Evolutionary conservation across 2,329 filamentous ascomycete species (phyloP).

Genomic region (Elsinoe australis): DNA sequence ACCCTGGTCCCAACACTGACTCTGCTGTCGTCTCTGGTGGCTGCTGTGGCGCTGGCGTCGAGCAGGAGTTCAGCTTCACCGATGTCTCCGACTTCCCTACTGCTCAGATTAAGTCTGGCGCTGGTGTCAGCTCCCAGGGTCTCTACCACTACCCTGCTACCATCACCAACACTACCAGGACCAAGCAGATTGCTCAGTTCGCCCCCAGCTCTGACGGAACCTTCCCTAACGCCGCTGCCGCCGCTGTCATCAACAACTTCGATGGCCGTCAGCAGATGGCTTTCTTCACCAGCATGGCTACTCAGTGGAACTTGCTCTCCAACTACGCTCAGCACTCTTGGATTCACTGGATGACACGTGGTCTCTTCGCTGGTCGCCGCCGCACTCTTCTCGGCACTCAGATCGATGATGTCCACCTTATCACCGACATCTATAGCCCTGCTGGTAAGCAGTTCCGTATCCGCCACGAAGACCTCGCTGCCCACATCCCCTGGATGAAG

Average conservation of each 20-base stretch:
- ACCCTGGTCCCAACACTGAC: conserved; percentile 46
- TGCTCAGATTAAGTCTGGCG: conserved; percentile 46
- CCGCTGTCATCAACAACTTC: conserved; percentile 54
- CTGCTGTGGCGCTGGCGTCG: conserved; percentile 43
- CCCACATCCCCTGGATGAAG: conserved; percentile 39
- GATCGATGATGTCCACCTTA: conserved; percentile 56
- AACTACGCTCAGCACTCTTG: conserved; percentile 55
- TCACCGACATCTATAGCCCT: conserved; percentile 38
- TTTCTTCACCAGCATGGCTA: conserved; percentile 51
- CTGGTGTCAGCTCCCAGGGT: conserved; percentile 42
- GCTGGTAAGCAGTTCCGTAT: conserved; percentile 44
- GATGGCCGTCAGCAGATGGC: conserved; percentile 53
- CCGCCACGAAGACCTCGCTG: conserved; percentile 41
- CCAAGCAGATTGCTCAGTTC: conserved; percentile 50
- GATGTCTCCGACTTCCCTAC: conserved; percentile 47
- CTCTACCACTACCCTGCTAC: conserved; percentile 54
- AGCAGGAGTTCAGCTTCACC: conserved; percentile 49
- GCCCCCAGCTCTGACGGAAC: conserved; percentile 34
- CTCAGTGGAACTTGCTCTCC: conserved; percentile 47
- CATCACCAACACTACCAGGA: conserved; percentile 47
- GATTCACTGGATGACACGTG: conserved; percentile 56
- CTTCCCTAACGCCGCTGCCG: conserved; percentile 38
- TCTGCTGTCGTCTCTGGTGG: conserved; percentile 34
- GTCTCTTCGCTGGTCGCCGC: conserved; percentile 50
- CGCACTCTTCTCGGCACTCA: conserved; percentile 50